Evolutionary conservation across 1,284 basidiomycete species (phyloP).

Genomic region (Apiotrichum veenhuisii): DNA sequence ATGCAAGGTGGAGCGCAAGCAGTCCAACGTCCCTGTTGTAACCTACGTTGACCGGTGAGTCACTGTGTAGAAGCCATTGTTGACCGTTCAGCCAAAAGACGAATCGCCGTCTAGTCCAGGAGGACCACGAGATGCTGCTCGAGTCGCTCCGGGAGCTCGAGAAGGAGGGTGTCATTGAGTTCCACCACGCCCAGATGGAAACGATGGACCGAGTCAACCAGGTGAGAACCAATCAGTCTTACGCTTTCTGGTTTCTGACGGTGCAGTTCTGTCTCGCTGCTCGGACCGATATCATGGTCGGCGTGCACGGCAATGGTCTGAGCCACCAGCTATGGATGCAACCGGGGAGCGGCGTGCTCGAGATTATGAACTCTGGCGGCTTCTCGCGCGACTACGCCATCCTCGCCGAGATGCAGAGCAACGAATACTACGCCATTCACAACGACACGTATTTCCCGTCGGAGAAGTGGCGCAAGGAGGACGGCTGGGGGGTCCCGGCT

Average conservation of each 20-base stretch:
- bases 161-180: slow-evolving; percentile 25
- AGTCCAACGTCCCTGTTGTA: slow-evolving; percentile 26
- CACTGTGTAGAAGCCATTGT: too few relatives aligned
- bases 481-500: slow-evolving; percentile 18
- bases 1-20: slow-evolving; percentile 15
- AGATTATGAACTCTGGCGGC: slow-evolving; percentile 19
- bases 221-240: background rate
- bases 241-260: background rate
- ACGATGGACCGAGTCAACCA: slow-evolving; percentile 19
- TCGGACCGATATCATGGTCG: slow-evolving; percentile 30
- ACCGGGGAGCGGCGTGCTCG: slow-evolving; percentile 49
- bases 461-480: slow-evolving; percentile 16
- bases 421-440: slow-evolving; percentile 30
- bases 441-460: slow-evolving; percentile 22
- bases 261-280: slow-evolving; percentile 21
- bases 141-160: slow-evolving; percentile 20
- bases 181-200: slow-evolving; percentile 25
- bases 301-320: slow-evolving; percentile 50
- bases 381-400: slow-evolving; percentile 28
- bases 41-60: slow-evolving; percentile 27
- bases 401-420: slow-evolving; percentile 23
- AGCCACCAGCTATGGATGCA: slow-evolving; percentile 52
- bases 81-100: slow-evolving; percentile 17
- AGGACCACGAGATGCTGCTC: slow-evolving; percentile 20
- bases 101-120: slow-evolving; percentile 15